phyloP scores from a whole-genome alignment of 202 grass and related monocot genomes.

The Brachypodium distachyon region DNA sequence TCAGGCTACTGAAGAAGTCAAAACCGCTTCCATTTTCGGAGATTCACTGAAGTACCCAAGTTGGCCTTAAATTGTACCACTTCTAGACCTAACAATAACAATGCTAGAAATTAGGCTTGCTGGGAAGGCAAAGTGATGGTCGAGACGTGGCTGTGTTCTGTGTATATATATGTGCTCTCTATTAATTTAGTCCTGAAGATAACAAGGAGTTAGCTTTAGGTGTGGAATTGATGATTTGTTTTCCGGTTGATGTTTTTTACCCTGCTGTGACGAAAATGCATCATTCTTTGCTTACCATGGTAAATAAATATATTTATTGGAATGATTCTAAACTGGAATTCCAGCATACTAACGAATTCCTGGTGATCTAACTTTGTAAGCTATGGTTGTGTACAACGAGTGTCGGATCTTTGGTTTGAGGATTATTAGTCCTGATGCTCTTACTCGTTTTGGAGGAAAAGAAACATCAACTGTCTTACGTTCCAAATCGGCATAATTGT shows the following conservation, averaged over 20 bases:
- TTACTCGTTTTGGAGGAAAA: no score
- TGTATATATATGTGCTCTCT: neutral
- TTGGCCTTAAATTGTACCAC: neutral
- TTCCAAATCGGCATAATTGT: neutral
- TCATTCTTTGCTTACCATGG: no score
- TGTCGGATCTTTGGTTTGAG: no score
- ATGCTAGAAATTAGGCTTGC: neutral
- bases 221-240: neutral
- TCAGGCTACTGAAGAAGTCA: neutral
- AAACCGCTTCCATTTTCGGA: neutral
- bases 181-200: neutral
- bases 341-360: no score
- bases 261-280: neutral
- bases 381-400: no score
- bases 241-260: no score
- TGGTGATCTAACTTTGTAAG: no score
- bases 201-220: neutral
- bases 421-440: no score
- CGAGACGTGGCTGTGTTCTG: neutral
- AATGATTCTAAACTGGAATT: no score
- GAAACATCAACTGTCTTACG: neutral
- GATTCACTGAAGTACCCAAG: no score
- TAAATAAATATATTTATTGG: no score
- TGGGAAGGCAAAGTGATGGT: neutral
- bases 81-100: neutral